phyloP scores from a whole-genome alignment of 2,329 filamentous ascomycete species.

The Phoma sp. region DNA sequence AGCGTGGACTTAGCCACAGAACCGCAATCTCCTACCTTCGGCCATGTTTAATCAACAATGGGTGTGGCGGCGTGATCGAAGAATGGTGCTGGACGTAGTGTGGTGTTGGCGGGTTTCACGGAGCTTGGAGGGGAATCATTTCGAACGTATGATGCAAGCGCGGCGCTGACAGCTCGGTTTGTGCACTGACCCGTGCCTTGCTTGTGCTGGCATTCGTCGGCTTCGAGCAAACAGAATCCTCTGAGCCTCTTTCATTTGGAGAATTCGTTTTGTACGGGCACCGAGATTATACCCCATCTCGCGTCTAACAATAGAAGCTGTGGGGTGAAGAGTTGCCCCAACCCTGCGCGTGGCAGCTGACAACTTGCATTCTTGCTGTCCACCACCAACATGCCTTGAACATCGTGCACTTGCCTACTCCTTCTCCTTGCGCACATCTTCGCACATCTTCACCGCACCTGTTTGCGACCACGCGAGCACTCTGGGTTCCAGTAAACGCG shows the following conservation, averaged over 20 bases:
- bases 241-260: not conserved
- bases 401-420: not conserved
- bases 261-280: not conserved
- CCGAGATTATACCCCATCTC: not conserved
- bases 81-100: slow-evolving; percentile 12
- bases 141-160: slow-evolving; percentile 9
- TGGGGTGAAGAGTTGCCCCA: not conserved
- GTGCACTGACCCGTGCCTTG: slow-evolving; percentile 2
- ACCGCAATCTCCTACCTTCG: slow-evolving; percentile 10
- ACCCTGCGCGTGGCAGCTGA: not conserved
- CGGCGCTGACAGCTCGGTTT: slow-evolving; percentile 9
- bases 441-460: slow-evolving; percentile 2
- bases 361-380: slow-evolving; percentile 5
- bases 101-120: slow-evolving; percentile 11
- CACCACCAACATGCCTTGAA: not conserved
- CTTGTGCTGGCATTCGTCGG: not conserved
- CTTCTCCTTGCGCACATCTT: not conserved
- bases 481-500: slow-evolving; percentile 6
- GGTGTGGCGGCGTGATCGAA: slow-evolving; percentile 11
- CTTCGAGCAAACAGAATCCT: not conserved
- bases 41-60: slow-evolving; percentile 4
- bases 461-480: slow-evolving; percentile 7
- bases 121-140: slow-evolving; percentile 6
- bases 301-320: not conserved
- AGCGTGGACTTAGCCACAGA: not conserved